Conservation (phyloP, 2,329 filamentous ascomycete species). For the Pseudocercospora eumusae region DNA sequence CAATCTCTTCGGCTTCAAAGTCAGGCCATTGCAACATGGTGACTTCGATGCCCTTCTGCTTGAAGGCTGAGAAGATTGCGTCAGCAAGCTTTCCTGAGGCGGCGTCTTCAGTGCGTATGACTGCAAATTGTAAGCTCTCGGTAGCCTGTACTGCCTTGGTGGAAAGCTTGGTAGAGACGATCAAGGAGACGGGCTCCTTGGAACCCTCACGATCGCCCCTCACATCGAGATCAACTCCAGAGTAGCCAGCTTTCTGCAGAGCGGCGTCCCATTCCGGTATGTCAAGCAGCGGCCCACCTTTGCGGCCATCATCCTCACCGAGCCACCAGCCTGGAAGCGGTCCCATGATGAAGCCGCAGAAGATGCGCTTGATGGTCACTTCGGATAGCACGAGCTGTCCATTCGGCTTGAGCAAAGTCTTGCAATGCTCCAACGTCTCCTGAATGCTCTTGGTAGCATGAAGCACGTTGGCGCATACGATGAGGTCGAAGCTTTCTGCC, state of each 20-base stretch:
- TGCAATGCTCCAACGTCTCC: slow-evolving; percentile 27
- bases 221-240: slow-evolving; percentile 15
- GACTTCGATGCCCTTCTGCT: neutral
- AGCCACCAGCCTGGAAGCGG: slow-evolving; percentile 17
- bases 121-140: neutral
- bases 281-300: slow-evolving; percentile 30
- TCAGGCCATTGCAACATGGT: neutral
- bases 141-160: neutral
- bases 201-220: slow-evolving; percentile 13
- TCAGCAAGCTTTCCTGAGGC: neutral
- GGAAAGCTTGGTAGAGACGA: slow-evolving; percentile 12
- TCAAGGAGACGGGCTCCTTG: slow-evolving; percentile 15
- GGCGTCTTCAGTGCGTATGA: slow-evolving; percentile 4
- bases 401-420: slow-evolving; percentile 25
- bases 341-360: slow-evolving; percentile 17
- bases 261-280: slow-evolving; percentile 38
- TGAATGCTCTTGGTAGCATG: slow-evolving; percentile 30
- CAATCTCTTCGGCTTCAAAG: slow-evolving; percentile 8
- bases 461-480: slow-evolving; percentile 32
- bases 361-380: slow-evolving; percentile 20
- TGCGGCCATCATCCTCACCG: slow-evolving; percentile 32
- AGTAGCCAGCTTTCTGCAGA: slow-evolving; percentile 28
- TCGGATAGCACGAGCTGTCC: slow-evolving; percentile 19
- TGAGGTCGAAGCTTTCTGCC: slow-evolving; percentile 33
- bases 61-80: slow-evolving; percentile 2